A percentile compares a stretch with the other conserved stretches of the same genome.
phyloP scores from a whole-genome alignment of 2,329 filamentous ascomycete genomes.

The Aspergillus japonicus region DNA sequence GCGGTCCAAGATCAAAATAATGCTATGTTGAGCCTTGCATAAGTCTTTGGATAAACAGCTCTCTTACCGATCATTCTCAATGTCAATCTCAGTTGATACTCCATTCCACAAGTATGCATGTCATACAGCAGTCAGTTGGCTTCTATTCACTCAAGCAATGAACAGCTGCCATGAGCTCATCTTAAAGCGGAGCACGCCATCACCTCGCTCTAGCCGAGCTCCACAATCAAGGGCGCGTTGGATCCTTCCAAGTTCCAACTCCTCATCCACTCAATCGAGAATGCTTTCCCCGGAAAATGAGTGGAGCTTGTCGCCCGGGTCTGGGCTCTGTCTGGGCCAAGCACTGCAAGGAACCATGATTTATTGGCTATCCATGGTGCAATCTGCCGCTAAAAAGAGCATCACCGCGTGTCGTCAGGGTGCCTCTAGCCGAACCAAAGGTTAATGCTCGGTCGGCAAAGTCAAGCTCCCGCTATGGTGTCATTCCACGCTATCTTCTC shows the following conservation, averaged over 20 bases:
- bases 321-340: background rate
- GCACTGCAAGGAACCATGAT: background rate
- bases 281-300: background rate
- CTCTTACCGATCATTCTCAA: no score
- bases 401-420: background rate
- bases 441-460: background rate
- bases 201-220: background rate
- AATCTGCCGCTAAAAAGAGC: conserved; percentile 11
- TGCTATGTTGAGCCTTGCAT: no score
- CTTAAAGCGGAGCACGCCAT: conserved; percentile 14
- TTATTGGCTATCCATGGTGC: conserved; percentile 16
- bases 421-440: background rate
- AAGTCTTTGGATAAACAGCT: no score
- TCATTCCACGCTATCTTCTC: conserved; percentile 12
- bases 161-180: conserved; percentile 9
- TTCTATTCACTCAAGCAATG: background rate
- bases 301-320: background rate
- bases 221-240: background rate
- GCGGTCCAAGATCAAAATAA: background rate
- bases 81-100: no score
- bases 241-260: background rate
- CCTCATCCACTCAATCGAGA: background rate
- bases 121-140: no score
- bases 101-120: no score
- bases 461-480: conserved; percentile 10